phyloP scores from a whole-genome alignment of 2,329 filamentous ascomycete genomes.

The Trichoderma asperellum region DNA sequence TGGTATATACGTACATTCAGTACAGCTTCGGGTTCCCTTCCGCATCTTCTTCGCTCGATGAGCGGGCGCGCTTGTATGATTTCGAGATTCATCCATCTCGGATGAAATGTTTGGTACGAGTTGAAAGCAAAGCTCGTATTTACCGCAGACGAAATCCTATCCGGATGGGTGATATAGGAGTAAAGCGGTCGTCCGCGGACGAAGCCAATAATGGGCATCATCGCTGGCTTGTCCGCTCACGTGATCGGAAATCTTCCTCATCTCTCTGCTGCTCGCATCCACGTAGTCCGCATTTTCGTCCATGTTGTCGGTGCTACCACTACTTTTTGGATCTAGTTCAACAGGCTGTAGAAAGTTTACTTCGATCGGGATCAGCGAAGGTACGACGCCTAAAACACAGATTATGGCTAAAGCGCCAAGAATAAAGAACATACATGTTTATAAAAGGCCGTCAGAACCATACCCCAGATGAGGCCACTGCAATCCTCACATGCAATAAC shows the following conservation, averaged over 20 bases:
- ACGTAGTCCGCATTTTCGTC: conserved; percentile 9
- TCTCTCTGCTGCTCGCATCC: background rate
- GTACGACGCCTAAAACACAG: background rate
- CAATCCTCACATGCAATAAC: background rate
- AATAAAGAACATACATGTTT: background rate
- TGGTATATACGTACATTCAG: conserved; percentile 33
- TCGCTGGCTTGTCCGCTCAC: background rate
- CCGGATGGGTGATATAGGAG: background rate
- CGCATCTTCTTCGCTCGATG: conserved; percentile 32
- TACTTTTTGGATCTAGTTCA: background rate
- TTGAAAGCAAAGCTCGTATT: background rate
- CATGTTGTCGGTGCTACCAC: background rate
- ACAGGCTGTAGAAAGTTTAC: background rate
- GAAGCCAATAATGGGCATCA: conserved; percentile 14
- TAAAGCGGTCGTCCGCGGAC: conserved; percentile 29
- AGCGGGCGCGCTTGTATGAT: background rate
- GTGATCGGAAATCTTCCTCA: background rate
- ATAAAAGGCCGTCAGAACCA: background rate
- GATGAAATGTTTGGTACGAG: background rate
- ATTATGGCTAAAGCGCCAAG: background rate
- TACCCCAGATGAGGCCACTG: background rate
- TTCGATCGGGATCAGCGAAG: too few species aligned
- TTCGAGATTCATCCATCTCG: conserved; percentile 12
- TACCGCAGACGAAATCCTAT: background rate
- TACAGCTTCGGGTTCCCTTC: conserved; percentile 37